Evolutionary conservation across 306 rosid genomes (phyloP), one percentile per base, ranked within the genome.

Genomic region (Begonia fuchsioides): DNA sequence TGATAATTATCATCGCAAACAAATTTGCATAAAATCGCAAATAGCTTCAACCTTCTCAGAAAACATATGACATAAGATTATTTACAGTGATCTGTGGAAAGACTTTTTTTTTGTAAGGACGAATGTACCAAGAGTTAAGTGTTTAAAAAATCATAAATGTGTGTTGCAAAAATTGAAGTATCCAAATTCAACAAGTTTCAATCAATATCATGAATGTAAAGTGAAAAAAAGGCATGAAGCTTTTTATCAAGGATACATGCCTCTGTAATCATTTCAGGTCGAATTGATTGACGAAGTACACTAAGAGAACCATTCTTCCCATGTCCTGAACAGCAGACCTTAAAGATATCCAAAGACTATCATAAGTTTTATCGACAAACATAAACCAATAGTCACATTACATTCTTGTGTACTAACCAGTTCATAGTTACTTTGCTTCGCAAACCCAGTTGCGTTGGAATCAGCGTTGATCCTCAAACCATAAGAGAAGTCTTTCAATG

Each of bases 251-350:
- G 35, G 1, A 26, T 26, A 11, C 75, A 49, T 60, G 84, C 97
- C 95, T 90, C 97, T 13, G 95, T 84, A 55, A 90, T 84, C 70
- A 81, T 83, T 90, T 90, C 97, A 46, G 97, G 97, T 47, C 87
- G 79, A 79, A 90, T 71, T 40, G 97, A 90, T 71, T 90, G 97
- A 38, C 95, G 93, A 69, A 90, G 87, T 66, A 90, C 79, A 68
- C 87, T 66, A 9, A 90, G 60, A 38, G 93, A 59, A 49, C 97
- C 97, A 62, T 88, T 84, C 69, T 88, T 88, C 67, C 97, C 97
- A 72, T 84, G 87, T 64, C 97, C 97, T 43, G 97, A 88, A 70
- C 97, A 88, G 66, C 97, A 84, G 60, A 88, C 97, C 97, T 88
- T 58, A 55, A 50, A 60, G 47, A 49, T 43, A 40, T 45, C 46